These are phyloP conservation scores for Cladosporium velox DNA, from an alignment of 2,329 filamentous ascomycete species.

Conservation along the genomic window DNA sequence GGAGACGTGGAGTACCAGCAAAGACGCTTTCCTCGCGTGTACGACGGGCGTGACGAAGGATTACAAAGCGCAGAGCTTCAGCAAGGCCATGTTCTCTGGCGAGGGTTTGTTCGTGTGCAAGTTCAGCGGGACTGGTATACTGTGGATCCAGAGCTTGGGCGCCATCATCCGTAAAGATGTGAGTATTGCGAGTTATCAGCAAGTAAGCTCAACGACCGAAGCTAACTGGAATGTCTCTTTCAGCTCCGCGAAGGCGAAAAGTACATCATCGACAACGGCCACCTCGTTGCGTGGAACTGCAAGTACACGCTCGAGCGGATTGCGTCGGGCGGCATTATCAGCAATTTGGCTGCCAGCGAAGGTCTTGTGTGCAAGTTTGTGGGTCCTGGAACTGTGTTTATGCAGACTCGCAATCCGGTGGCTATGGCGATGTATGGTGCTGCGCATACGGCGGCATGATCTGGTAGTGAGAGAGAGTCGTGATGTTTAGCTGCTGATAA, in stretches of 20 bases:
- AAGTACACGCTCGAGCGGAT: conserved; percentile 90
- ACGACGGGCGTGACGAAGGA: conserved; percentile 89
- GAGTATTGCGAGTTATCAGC: conserved; percentile 42
- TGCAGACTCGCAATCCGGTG: conserved; percentile 86
- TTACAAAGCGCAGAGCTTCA: conserved; percentile 76
- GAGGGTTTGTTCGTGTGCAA: conserved; percentile 92
- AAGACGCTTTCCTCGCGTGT: conserved; percentile 80
- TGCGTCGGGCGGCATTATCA: conserved; percentile 89
- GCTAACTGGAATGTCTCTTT: neutral
- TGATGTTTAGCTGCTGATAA: neutral
- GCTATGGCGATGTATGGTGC: conserved; percentile 14
- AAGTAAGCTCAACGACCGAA: no score
- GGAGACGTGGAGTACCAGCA: conserved; percentile 80
- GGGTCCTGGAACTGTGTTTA: conserved; percentile 83
- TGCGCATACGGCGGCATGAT: conserved; percentile 9
- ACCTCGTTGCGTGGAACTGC: conserved; percentile 95
- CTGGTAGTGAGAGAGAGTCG: neutral
- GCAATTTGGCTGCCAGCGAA: conserved; percentile 77
- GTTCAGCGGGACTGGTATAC: conserved; percentile 74
- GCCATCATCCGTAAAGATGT: conserved; percentile 95
- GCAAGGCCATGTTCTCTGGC: conserved; percentile 90
- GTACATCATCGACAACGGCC: conserved; percentile 73
- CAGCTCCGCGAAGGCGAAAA: conserved; percentile 68
- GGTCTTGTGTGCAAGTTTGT: conserved; percentile 94
- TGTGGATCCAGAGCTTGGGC: conserved; percentile 92